Conservation (phyloP, 179 eudicot species). For the Spinacia oleracea region DNA sequence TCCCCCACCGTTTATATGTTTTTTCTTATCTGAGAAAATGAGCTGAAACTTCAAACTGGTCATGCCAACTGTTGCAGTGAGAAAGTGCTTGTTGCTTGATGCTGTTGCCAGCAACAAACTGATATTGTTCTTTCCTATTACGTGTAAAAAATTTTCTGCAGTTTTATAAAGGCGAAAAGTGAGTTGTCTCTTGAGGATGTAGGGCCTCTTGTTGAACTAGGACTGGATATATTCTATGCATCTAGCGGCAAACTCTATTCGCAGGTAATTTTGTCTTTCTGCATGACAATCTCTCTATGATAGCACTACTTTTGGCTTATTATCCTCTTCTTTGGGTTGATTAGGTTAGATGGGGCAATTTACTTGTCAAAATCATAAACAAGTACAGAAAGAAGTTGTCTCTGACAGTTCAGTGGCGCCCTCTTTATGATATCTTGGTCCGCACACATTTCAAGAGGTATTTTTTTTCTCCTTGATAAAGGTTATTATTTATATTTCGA, state of each 20-base stretch:
- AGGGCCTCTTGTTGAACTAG: slow-evolving; percentile 51
- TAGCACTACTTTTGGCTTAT: slow-evolving; percentile 11
- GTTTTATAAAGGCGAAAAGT: slow-evolving; percentile 90
- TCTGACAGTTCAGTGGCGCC: slow-evolving; percentile 75
- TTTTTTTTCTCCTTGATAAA: not conserved
- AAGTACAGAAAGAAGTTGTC: slow-evolving; percentile 79
- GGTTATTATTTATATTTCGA: not conserved
- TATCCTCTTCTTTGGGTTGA: slow-evolving; percentile 17
- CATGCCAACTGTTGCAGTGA: not conserved
- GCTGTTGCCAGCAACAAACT: not conserved
- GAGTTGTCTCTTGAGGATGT: slow-evolving; percentile 80
- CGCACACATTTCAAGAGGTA: slow-evolving; percentile 85
- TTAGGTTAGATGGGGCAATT: slow-evolving; percentile 94
- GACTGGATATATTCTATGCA: slow-evolving; percentile 60
- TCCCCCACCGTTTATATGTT: too few species aligned
- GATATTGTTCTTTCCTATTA: not conserved
- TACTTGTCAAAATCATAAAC: slow-evolving; percentile 71
- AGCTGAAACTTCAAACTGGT: not conserved
- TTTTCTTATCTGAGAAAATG: not conserved
- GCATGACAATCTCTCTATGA: slow-evolving; percentile 9
- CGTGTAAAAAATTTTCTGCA: slow-evolving; percentile 33
- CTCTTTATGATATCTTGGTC: slow-evolving; percentile 78
- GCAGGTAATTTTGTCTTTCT: slow-evolving; percentile 51
- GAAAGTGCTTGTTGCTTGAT: not conserved
- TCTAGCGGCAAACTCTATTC: slow-evolving; percentile 68